Evolutionary conservation across 768 basidiomycete species (phyloP).

Genomic region (Butyriboletus loyo): DNA sequence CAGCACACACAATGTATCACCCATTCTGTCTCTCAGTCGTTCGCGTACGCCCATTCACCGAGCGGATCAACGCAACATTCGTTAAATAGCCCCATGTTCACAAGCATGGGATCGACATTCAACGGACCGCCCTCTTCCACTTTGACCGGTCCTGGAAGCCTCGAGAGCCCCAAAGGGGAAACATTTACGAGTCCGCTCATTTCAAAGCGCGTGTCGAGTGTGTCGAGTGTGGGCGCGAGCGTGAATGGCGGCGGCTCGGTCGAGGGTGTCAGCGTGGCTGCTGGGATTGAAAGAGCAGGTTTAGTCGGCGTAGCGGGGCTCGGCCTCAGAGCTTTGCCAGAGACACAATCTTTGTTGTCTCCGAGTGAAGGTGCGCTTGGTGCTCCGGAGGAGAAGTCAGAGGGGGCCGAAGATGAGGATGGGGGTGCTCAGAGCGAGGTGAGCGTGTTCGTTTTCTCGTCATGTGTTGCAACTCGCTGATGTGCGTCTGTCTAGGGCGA

Average conservation of each 20-base stretch:
- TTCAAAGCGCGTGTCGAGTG: constrained; percentile 24
- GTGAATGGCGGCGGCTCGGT: constrained; percentile 23
- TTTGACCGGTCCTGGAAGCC: constrained; percentile 21
- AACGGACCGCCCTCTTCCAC: constrained; percentile 22
- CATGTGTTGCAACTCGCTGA: background rate
- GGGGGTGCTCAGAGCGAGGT: constrained; percentile 67
- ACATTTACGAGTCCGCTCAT: constrained; percentile 14
- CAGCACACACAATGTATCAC: constrained; percentile 32
- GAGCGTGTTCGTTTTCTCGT: constrained; percentile 22
- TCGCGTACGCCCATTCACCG: constrained; percentile 33
- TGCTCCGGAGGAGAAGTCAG: constrained; percentile 30
- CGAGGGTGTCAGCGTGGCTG: constrained; percentile 15
- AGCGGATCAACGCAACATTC: constrained; percentile 44
- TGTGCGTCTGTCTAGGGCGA: constrained; percentile 44
- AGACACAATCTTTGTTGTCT: constrained; percentile 51
- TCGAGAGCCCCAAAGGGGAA: constrained; percentile 33
- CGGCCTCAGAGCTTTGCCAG: constrained; percentile 35
- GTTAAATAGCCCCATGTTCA: constrained; percentile 38
- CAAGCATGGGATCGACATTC: constrained; percentile 30
- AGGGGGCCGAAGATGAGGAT: constrained; percentile 45
- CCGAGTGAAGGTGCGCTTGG: constrained; percentile 62
- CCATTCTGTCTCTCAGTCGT: constrained; percentile 30
- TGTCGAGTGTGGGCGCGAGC: constrained; percentile 28
- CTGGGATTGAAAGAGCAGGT: constrained; percentile 20
- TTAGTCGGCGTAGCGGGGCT: constrained; percentile 25